Percentiles rank a stretch among this genome's conserved stretches.
These are phyloP conservation scores for Gnomoniopsis sp. DNA, from an alignment of 2,329 filamentous ascomycete species.

Conservation along the genomic window DNA sequence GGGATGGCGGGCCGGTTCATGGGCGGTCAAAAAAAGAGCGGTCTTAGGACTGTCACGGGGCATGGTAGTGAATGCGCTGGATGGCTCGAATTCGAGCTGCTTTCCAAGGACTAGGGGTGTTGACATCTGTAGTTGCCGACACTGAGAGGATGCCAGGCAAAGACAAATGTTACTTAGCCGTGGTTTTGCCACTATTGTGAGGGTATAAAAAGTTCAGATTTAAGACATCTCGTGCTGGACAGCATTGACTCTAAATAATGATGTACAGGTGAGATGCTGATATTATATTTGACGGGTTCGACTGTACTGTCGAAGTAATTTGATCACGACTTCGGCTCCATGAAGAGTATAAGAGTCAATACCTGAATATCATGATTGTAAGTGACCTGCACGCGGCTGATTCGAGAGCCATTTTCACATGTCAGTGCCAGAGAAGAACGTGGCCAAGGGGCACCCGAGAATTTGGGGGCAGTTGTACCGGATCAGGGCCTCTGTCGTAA, in stretches of 20 bases:
- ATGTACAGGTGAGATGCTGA: neutral
- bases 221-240: neutral
- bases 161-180: neutral
- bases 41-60: neutral
- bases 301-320: no score
- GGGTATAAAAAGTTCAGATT: neutral
- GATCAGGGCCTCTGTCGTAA: neutral
- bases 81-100: neutral
- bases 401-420: conserved; percentile 9
- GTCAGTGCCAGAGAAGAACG: neutral
- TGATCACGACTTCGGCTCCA: no score
- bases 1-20: neutral
- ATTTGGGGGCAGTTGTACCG: neutral
- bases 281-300: neutral
- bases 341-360: no score
- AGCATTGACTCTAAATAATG: no score
- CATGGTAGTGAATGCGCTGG: neutral
- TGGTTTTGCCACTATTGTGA: neutral
- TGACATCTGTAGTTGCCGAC: neutral
- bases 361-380: neutral
- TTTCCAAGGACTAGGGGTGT: neutral
- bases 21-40: neutral
- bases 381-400: neutral
- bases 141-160: neutral
- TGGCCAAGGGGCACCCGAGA: neutral